phyloP scores from a whole-genome alignment of 345 rosid species.

The Sisymbrium altissimum region DNA sequence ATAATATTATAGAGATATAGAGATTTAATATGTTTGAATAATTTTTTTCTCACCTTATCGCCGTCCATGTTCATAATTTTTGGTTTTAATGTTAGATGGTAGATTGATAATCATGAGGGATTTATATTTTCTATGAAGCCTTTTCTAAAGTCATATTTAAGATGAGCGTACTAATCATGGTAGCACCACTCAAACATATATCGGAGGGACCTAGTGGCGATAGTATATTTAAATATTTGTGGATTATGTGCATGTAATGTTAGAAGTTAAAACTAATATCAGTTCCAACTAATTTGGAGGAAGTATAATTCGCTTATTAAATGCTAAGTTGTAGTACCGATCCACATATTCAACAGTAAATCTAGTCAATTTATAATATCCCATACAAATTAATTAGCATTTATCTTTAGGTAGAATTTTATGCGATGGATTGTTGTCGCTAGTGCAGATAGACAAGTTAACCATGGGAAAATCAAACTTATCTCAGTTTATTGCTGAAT shows the following conservation, averaged over 20 bases:
- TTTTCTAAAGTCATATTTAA: conserved; percentile 17
- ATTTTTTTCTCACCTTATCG: conserved; percentile 2
- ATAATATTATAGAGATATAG: too few species aligned
- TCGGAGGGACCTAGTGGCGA: not conserved
- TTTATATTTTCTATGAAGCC: not conserved
- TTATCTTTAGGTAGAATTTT: too few species aligned
- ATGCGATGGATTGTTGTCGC: too few species aligned
- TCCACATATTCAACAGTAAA: not conserved
- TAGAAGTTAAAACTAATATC: not conserved
- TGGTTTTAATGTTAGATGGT: not conserved
- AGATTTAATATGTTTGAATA: not conserved
- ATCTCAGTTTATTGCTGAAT: too few species aligned
- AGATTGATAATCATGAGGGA: conserved; percentile 24
- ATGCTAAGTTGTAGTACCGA: not conserved
- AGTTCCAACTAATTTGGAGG: conserved; percentile 15
- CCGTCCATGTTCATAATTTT: conserved; percentile 14
- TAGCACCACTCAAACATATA: conserved; percentile 15
- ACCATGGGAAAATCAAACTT: too few species aligned
- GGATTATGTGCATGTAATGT: not conserved
- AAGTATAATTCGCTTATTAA: not conserved
- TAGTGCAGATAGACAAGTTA: too few species aligned
- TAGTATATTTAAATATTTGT: not conserved
- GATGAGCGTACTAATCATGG: conserved; percentile 25
- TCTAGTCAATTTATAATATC: not conserved
- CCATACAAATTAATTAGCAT: too few species aligned